A percentile compares a stretch with the other conserved stretches of the same genome.
phyloP scores from a whole-genome alignment of 2,329 filamentous ascomycete species.

The Xylariaceae sp. region DNA sequence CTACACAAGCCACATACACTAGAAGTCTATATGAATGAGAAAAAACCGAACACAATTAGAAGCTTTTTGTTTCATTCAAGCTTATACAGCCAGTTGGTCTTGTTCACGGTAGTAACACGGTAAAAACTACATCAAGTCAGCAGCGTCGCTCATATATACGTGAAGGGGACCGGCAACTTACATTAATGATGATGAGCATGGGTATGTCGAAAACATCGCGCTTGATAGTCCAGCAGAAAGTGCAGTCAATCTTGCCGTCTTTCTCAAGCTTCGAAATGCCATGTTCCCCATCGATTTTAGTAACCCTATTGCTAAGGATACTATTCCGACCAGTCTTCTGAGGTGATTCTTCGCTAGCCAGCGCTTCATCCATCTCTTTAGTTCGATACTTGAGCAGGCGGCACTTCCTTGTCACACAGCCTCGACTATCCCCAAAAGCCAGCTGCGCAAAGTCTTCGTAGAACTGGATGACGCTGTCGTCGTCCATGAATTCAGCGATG shows the following conservation, averaged over 20 bases:
- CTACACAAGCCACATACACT: slow-evolving; percentile 14
- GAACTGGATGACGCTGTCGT: slow-evolving; percentile 88
- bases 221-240: slow-evolving; percentile 96
- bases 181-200: slow-evolving; percentile 97
- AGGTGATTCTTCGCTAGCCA: slow-evolving; percentile 36
- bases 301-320: slow-evolving; percentile 55
- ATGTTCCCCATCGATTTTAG: slow-evolving; percentile 63
- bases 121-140: slow-evolving; percentile 43
- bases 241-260: slow-evolving; percentile 89
- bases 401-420: slow-evolving; percentile 76
- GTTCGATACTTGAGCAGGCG: slow-evolving; percentile 87
- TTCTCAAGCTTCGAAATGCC: slow-evolving; percentile 77
- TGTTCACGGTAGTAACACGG: slow-evolving; percentile 56
- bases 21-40: slow-evolving; percentile 13
- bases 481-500: slow-evolving; percentile 85
- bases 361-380: slow-evolving; percentile 49
- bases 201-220: slow-evolving; percentile 97
- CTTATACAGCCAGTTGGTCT: slow-evolving; percentile 51
- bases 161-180: slow-evolving; percentile 48
- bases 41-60: slow-evolving; percentile 1
- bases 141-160: neutral
- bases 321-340: slow-evolving; percentile 44
- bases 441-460: slow-evolving; percentile 93
- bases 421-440: slow-evolving; percentile 85
- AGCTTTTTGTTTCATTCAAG: neutral